phyloP scores from a whole-genome alignment of 176 grass and related monocot genomes.

The Eragrostis curvula region DNA sequence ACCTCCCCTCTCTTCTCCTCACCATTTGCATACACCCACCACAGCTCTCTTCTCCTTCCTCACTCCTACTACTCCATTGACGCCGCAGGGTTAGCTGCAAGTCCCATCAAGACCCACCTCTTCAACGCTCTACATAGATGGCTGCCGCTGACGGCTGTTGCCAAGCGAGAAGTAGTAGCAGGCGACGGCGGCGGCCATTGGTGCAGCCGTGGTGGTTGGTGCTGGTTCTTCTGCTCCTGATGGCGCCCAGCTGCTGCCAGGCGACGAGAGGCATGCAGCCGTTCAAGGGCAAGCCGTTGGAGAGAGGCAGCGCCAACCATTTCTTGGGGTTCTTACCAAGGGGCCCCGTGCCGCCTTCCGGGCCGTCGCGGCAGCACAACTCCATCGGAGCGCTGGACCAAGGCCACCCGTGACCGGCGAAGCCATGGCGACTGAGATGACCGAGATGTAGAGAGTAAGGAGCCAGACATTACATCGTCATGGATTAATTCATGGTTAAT shows the following conservation, averaged over 20 bases:
- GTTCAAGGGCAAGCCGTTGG: constrained; percentile 58
- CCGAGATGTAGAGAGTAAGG: constrained; percentile 22
- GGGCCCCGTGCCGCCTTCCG: constrained; percentile 59
- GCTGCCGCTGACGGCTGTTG: not conserved
- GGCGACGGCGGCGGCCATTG: not conserved
- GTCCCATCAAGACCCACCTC: constrained; percentile 3
- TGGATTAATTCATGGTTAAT: constrained; percentile 8
- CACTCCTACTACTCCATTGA: not conserved
- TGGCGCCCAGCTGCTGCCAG: constrained; percentile 58
- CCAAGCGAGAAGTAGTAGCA: constrained; percentile 15
- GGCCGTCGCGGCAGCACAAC: constrained; percentile 84
- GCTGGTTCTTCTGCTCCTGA: constrained; percentile 27
- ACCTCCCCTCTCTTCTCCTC: constrained; percentile 21
- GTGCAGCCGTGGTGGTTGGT: constrained; percentile 6
- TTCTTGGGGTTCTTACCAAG: constrained; percentile 78
- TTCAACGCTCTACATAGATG: constrained; percentile 7
- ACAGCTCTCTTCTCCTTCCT: not conserved
- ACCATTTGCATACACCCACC: constrained; percentile 34
- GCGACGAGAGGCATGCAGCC: constrained; percentile 70
- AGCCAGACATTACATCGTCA: not conserved
- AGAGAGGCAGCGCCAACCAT: constrained; percentile 50
- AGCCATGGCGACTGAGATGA: not conserved
- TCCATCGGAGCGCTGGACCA: constrained; percentile 63
- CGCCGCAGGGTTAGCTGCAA: not conserved
- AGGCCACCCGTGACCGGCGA: constrained; percentile 26